Evolutionary conservation across 2,329 filamentous ascomycete species (phyloP).

Genomic region (Zopfia rhizophila): DNA sequence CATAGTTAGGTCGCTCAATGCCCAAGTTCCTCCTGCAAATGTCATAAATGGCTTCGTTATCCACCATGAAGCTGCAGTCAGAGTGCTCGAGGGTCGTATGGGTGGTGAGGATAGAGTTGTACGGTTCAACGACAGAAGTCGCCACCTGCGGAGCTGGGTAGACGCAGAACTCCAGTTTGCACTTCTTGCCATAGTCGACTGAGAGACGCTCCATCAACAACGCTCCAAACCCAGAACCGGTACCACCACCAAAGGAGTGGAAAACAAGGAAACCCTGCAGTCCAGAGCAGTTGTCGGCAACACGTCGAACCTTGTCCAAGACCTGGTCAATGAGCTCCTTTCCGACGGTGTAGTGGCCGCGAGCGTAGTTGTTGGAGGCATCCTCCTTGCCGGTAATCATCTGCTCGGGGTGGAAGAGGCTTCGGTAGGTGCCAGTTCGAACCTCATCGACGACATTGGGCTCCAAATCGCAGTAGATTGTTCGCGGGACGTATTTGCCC

Average conservation of each 20-base stretch:
- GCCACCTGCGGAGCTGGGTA: slow-evolving; percentile 98
- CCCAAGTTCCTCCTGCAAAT: slow-evolving; percentile 98
- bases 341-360: slow-evolving; percentile 99
- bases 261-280: slow-evolving; percentile 99
- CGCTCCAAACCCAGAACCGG: slow-evolving; percentile 97
- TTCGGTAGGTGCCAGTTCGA: slow-evolving; percentile 95
- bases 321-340: slow-evolving; percentile 99
- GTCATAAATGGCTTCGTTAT: slow-evolving; percentile 99
- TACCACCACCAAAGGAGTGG: slow-evolving; percentile 99
- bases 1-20: slow-evolving; percentile 96
- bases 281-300: slow-evolving; percentile 95
- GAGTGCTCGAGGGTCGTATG: slow-evolving; percentile 99
- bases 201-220: slow-evolving; percentile 99
- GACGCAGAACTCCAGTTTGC: slow-evolving; percentile 99
- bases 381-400: slow-evolving; percentile 99
- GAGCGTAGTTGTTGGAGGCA: slow-evolving; percentile 99
- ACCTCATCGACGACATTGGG: slow-evolving; percentile 99
- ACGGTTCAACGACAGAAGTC: slow-evolving; percentile 97
- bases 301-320: slow-evolving; percentile 95
- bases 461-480: slow-evolving; percentile 99
- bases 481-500: slow-evolving; percentile 98
- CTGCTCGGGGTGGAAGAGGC: slow-evolving; percentile 97
- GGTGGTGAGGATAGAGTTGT: slow-evolving; percentile 99
- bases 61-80: slow-evolving; percentile 99
- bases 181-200: slow-evolving; percentile 99